These are phyloP conservation scores for Psidium friedrichsthalianum DNA, from an alignment of 345 rosid species.

Conservation along the genomic window DNA sequence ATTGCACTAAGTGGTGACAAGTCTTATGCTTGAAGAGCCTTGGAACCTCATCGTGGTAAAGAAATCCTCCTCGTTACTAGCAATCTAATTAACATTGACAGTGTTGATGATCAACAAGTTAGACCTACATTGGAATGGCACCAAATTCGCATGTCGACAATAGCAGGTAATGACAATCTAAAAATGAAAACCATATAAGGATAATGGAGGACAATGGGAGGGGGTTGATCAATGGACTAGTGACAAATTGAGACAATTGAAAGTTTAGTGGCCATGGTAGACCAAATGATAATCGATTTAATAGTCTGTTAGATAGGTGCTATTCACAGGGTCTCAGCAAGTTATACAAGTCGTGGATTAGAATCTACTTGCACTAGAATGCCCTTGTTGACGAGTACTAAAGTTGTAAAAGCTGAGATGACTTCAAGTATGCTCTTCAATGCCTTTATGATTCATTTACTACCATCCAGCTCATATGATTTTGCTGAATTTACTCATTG, in stretches of 20 bases:
- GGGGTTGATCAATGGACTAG: not conserved
- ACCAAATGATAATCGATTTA: not conserved
- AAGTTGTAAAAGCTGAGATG: not conserved
- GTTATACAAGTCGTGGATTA: not conserved
- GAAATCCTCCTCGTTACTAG: not conserved
- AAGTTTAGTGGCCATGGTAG: not conserved
- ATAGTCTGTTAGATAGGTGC: not conserved
- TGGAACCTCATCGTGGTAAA: not conserved
- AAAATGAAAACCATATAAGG: not conserved
- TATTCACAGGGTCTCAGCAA: not conserved
- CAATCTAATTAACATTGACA: not conserved
- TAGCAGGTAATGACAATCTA: not conserved
- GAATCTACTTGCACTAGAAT: not conserved
- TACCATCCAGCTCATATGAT: not conserved
- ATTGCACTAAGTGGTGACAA: not conserved
- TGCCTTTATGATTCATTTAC: not conserved
- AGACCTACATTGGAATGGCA: not conserved
- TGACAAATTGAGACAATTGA: not conserved
- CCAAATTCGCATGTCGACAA: not conserved
- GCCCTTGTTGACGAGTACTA: not conserved
- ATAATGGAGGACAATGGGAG: not conserved
- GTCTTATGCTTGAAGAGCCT: not conserved
- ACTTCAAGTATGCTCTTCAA: not conserved
- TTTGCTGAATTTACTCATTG: not conserved
- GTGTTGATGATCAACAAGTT: not conserved